Evolutionary conservation across 495 filamentous ascomycete species (phyloP).

Genomic region (Rostrohypoxylon terebratum): DNA sequence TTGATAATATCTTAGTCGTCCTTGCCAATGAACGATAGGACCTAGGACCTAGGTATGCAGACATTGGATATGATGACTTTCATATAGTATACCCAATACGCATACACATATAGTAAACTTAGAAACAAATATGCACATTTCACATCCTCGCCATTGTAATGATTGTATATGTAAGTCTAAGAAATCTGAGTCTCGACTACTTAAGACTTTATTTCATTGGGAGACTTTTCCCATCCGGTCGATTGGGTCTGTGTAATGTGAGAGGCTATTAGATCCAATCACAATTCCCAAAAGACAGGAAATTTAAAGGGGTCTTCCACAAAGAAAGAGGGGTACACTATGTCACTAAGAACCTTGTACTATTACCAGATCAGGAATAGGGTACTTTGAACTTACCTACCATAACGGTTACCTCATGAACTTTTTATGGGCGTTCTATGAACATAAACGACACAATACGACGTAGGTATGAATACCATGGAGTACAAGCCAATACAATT

Average conservation of each 20-base stretch:
- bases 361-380: conserved; percentile 32
- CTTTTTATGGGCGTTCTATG: conserved; percentile 1
- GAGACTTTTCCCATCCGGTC: neutral
- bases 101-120: neutral
- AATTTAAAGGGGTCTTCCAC: conserved; percentile 29
- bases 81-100: neutral
- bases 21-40: neutral
- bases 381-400: conserved; percentile 1
- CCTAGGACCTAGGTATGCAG: neutral
- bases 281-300: neutral
- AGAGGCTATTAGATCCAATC: conserved; percentile 9
- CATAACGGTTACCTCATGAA: conserved; percentile 35
- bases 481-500: conserved; percentile 22
- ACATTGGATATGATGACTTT: neutral
- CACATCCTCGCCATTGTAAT: neutral
- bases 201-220: neutral
- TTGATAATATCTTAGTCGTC: conserved; percentile 9
- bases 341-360: conserved; percentile 20
- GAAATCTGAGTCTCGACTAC: neutral
- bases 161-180: too few species aligned
- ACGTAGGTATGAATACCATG: neutral
- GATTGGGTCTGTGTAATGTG: neutral
- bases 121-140: neutral
- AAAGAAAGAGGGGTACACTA: conserved; percentile 42
- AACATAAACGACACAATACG: conserved; percentile 21